Evolutionary conservation across 2,329 filamentous ascomycete species (phyloP), one percentile per base, ranked within the genome.

Genomic region (Leptosphaerulina australis): DNA sequence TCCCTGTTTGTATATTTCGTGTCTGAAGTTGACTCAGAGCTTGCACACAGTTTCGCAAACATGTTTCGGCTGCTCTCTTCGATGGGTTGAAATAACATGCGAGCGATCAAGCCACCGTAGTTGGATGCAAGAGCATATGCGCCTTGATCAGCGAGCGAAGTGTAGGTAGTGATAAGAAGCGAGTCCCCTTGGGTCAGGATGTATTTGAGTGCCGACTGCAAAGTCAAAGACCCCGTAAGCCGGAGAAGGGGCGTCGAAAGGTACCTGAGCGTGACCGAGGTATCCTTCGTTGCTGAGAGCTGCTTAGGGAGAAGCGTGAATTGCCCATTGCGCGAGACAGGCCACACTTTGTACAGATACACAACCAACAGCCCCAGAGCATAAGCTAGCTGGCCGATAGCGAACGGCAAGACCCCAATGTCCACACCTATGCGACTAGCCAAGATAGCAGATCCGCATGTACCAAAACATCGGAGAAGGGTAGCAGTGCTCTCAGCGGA

Each of bases 141-240:
- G 11, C 94, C 94, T 76, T 97, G 94, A 4, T 92, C 88, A 31
- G 84, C 79, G 1, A 94, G 82, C 0, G 86, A 85, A 5, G 92
- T 87, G 49, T 97, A 80, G 10, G 86, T 76, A 12, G 89, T 87
- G 56, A 99, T 87, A 39, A 97, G 84, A 60, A 97, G 83, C 1
- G 91, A 91, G 75, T 99, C 94, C 52, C 93, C 94, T 74, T 97
- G 91, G 0, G 94, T 97, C 43, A 99, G 83, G 43, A 97, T 70
- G 70, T 97, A 93, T 74, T 99, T 99, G 64, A 97, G 84, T 15
- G 91, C 75, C 26, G 90, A 92, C 74, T 99, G 94, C 5, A 91
- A 77, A 75, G 91, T 93, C 71, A 97, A 83, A 64, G 88, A 95
- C n/a, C 82, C 80, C 3, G 88, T 88, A 3, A 97, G 82, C 12